Percentiles rank a stretch among this genome's conserved stretches.
Evolutionary conservation across 352 stramenopile species (phyloP).

Genomic region (Pythium coloratum): DNA sequence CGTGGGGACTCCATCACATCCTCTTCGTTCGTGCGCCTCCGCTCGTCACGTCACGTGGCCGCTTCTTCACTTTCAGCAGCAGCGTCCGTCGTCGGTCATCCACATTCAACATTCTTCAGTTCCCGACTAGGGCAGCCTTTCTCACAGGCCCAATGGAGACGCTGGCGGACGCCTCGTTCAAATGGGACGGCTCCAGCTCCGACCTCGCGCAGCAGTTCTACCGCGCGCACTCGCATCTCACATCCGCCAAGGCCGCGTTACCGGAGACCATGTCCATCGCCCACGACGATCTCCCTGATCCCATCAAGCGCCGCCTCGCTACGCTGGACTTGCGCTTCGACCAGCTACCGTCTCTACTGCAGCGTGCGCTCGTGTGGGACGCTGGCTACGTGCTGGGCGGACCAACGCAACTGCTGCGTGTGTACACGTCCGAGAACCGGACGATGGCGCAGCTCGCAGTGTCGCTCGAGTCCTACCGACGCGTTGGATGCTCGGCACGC

Average conservation of each 20-base stretch:
- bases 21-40: not conserved
- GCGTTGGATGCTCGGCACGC: slow-evolving; percentile 17
- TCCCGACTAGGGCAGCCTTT: too few relatives aligned
- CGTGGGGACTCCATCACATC: not conserved
- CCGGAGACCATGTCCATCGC: slow-evolving; percentile 8
- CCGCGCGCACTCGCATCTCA: slow-evolving; percentile 9
- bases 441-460: slow-evolving; percentile 38
- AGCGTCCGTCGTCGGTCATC: too few relatives aligned
- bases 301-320: slow-evolving; percentile 11
- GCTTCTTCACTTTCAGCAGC: not conserved
- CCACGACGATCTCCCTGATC: slow-evolving; percentile 14
- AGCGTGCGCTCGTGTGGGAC: slow-evolving; percentile 26
- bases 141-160: slow-evolving; percentile 1
- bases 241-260: not conserved
- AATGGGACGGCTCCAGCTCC: slow-evolving; percentile 24
- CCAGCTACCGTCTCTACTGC: slow-evolving; percentile 14
- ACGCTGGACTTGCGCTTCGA: slow-evolving; percentile 15
- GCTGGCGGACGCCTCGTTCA: slow-evolving; percentile 9
- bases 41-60: not conserved
- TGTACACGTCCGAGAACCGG: slow-evolving; percentile 31
- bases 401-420: slow-evolving; percentile 17
- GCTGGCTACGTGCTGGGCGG: slow-evolving; percentile 17
- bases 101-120: too few relatives aligned
- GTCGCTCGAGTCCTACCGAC: slow-evolving; percentile 19
- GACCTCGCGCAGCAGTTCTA: slow-evolving; percentile 37